phyloP scores from a whole-genome alignment of 495 filamentous ascomycete species.

The Lasiosphaeria ovina region DNA sequence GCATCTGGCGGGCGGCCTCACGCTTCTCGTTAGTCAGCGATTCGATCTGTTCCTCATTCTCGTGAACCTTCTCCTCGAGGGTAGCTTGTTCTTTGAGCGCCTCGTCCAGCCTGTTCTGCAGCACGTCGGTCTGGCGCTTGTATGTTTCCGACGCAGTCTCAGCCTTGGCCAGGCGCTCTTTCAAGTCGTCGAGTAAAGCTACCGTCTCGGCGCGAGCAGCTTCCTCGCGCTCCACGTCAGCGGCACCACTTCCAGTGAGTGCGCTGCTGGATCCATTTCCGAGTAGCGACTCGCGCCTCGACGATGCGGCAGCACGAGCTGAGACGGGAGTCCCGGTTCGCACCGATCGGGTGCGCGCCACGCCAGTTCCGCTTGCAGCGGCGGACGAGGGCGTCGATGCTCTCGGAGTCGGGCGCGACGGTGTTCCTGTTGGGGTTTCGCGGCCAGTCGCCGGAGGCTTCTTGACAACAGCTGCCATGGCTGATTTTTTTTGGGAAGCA shows the following conservation, averaged over 20 bases:
- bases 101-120: conserved; percentile 86
- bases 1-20: conserved; percentile 72
- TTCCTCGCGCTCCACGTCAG: conserved; percentile 55
- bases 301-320: conserved; percentile 61
- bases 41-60: conserved; percentile 78
- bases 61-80: conserved; percentile 81
- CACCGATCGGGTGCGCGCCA: conserved; percentile 50
- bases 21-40: conserved; percentile 74
- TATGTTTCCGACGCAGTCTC: conserved; percentile 77
- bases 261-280: conserved; percentile 49
- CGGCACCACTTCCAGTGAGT: conserved; percentile 49
- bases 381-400: conserved; percentile 40
- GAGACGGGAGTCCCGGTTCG: conserved; percentile 61
- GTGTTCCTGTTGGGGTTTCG: conserved; percentile 36
- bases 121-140: conserved; percentile 75
- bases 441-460: conserved; percentile 40
- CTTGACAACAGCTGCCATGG: conserved; percentile 44
- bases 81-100: conserved; percentile 76
- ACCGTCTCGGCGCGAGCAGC: conserved; percentile 63
- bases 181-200: conserved; percentile 80
- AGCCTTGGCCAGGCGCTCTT: conserved; percentile 73
- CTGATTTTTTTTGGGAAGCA: conserved; percentile 8
- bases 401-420: conserved; percentile 30
- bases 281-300: conserved; percentile 61
- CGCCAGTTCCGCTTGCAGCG: conserved; percentile 26